These are phyloP conservation scores for Clonostachys sp. DNA, from an alignment of 2,329 filamentous ascomycete species.

Conservation along the genomic window DNA sequence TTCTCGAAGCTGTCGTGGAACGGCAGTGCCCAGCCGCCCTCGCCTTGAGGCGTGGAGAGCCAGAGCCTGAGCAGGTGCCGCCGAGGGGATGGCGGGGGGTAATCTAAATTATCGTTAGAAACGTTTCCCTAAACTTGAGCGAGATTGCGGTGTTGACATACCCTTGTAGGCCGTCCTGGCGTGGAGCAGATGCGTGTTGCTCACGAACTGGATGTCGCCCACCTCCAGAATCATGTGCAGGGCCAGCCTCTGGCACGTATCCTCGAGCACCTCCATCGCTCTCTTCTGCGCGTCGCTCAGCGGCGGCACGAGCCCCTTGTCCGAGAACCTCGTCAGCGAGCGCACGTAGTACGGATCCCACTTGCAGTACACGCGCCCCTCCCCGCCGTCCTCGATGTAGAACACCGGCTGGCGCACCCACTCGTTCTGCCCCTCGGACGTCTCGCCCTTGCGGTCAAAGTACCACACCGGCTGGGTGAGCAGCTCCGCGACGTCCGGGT, in stretches of 20 bases:
- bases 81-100: constrained; percentile 17
- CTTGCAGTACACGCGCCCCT: constrained; percentile 60
- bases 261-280: constrained; percentile 60
- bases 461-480: constrained; percentile 81
- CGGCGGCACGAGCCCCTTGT: constrained; percentile 50
- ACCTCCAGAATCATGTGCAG: constrained; percentile 85
- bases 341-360: constrained; percentile 88
- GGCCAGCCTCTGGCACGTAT: constrained; percentile 65
- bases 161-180: constrained; percentile 72
- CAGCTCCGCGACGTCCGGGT: constrained; percentile 74
- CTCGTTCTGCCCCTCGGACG: constrained; percentile 66
- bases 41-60: constrained; percentile 74
- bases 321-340: constrained; percentile 68
- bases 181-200: constrained; percentile 76
- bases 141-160: not conserved
- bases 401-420: constrained; percentile 70
- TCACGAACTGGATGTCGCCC: constrained; percentile 82
- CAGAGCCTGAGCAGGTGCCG: constrained; percentile 80
- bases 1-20: constrained; percentile 78
- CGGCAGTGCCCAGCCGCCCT: constrained; percentile 81
- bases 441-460: constrained; percentile 86
- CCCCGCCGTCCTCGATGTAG: constrained; percentile 69
- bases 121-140: not conserved
- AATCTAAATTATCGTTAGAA: not conserved
- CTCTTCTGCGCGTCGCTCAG: constrained; percentile 50